Evolutionary conservation across 129 eudicot species (phyloP).

Genomic region (Pulicaria dysenterica): DNA sequence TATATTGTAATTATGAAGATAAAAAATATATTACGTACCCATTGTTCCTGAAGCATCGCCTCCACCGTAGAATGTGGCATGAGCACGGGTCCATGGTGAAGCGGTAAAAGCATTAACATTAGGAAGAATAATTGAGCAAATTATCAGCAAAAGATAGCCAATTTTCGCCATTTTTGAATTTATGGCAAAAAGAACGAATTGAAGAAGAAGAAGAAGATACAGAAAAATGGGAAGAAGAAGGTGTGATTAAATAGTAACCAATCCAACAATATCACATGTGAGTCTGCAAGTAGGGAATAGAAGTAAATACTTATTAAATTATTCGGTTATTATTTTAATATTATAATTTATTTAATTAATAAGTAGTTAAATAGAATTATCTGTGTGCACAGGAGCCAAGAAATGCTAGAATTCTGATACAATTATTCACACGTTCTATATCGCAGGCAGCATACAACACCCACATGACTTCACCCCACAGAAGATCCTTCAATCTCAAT

Average conservation of each 20-base stretch:
- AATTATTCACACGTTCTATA: slow-evolving; percentile 72
- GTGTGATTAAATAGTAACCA: slow-evolving; percentile 46
- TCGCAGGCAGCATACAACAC: slow-evolving; percentile 32
- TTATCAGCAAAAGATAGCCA: slow-evolving; percentile 23
- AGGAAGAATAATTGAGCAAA: slow-evolving; percentile 28
- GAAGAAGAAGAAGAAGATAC: slow-evolving; percentile 17
- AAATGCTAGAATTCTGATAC: slow-evolving; percentile 46
- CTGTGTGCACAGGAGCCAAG: slow-evolving; percentile 40
- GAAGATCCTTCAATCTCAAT: slow-evolving; percentile 59
- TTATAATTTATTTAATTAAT: neutral
- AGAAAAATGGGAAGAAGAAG: slow-evolving; percentile 27
- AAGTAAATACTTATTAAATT: slow-evolving; percentile 11
- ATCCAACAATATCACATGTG: slow-evolving; percentile 68
- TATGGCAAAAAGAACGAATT: neutral
- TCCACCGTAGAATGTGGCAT: slow-evolving; percentile 97
- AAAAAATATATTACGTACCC: slow-evolving; percentile 72
- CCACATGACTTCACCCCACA: slow-evolving; percentile 70
- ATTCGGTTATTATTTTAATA: neutral
- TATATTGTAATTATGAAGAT: neutral
- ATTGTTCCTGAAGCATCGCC: slow-evolving; percentile 95
- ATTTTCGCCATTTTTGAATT: slow-evolving; percentile 38
- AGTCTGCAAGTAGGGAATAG: slow-evolving; percentile 46
- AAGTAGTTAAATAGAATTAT: slow-evolving; percentile 30
- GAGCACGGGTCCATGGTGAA: slow-evolving; percentile 71
- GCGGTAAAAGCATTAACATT: slow-evolving; percentile 57